Base-by-base conservation (phyloP, 148 eudicot genomes). In the Rhododendron molle region DNA sequence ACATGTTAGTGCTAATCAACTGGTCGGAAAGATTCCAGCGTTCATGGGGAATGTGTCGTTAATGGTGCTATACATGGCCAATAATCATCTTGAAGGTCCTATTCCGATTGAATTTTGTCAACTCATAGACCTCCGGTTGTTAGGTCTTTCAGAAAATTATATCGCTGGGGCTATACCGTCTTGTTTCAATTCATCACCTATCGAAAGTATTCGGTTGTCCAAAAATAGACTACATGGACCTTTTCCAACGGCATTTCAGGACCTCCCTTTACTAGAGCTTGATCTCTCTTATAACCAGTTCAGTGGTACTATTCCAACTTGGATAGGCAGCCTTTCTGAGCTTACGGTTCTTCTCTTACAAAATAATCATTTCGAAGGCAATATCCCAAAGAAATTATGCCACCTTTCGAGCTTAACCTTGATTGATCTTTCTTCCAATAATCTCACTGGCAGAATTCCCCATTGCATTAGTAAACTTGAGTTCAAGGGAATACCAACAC, bases 41-140 rank as follows among this genome's bases (percentile, higher is more conserved):
- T 72, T n/a, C n/a, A 16, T 83, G 1, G 78, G 80, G 3, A 46
- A 28, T 8, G 16, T 83, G n/a, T 0, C 23, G 16, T 38, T 69
- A 3, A 5, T 9, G 1, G 9, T 28, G 12, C 60, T 81, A n/a
- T 13, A 2, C 28, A n/a, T 86, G 85, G 26, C 30, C 2, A n/a
- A 36, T 5, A 86, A 86, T 74, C 18, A 74, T 20, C 81, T 86
- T 16, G 26, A 32, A 21, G 85, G 85, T 43, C 32, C 52, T 10
- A 77, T 77, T 21, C 81, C 81, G 0, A 23, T 13, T 9, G 54
- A 77, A 77, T 77, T 77, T 23, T 77, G n/a, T 77, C 52, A 21
- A 20, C 52, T 43, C 6, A 1, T 9, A 2, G 0, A 0, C 1
- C 36, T 79, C 12, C 1, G 1, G 0, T 3, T 6, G 5, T 30